Evolutionary conservation across 1,284 basidiomycete genomes (phyloP).

Genomic region (Trichosporon sp.): DNA sequence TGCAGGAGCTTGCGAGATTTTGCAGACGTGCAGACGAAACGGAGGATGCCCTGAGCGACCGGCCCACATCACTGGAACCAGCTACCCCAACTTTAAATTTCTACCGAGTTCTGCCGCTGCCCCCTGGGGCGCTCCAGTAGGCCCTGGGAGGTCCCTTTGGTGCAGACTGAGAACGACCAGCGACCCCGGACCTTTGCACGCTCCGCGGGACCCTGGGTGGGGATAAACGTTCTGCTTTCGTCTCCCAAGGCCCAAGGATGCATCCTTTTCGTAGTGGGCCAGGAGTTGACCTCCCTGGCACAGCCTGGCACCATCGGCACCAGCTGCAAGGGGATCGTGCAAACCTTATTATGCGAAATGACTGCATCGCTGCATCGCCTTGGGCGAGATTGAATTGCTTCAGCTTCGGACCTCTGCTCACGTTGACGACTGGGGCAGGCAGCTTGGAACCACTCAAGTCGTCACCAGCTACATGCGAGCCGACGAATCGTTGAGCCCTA

Average conservation of each 20-base stretch:
- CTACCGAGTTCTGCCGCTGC: not conserved
- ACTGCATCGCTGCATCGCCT: conserved; percentile 16
- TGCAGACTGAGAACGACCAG: no score
- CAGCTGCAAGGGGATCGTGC: not conserved
- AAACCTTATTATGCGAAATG: not conserved
- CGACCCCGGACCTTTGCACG: no score
- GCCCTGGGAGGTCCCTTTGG: not conserved
- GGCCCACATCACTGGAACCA: conserved; percentile 14
- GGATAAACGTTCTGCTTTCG: no score
- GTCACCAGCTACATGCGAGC: no score
- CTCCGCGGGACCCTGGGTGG: no score
- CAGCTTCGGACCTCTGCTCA: not conserved
- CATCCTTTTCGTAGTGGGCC: no score
- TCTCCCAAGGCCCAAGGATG: no score
- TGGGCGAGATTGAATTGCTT: conserved; percentile 4
- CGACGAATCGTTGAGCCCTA: no score
- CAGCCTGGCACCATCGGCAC: not conserved
- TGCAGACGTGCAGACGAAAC: not conserved
- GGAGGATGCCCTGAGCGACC: not conserved
- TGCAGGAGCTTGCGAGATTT: not conserved
- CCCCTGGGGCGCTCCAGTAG: not conserved
- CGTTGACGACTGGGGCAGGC: conserved; percentile 11
- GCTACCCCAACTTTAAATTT: not conserved
- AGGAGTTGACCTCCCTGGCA: no score
- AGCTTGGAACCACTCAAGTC: no score